phyloP scores from a whole-genome alignment of 768 basidiomycete genomes.

The Pholiota molesta region DNA sequence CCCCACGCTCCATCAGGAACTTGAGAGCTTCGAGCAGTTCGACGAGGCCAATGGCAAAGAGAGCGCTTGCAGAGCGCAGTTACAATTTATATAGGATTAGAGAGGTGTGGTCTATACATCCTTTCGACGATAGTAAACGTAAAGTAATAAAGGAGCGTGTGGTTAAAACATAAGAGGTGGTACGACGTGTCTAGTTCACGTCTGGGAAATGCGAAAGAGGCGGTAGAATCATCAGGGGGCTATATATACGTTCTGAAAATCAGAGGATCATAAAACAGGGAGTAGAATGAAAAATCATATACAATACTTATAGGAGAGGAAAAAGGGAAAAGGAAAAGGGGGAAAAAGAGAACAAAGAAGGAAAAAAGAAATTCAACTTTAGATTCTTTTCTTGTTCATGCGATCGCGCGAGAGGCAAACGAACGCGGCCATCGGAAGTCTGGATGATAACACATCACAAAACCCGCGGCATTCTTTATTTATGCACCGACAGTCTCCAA shows the following conservation, averaged over 20 bases:
- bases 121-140: not conserved
- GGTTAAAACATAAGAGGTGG: not conserved
- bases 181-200: constrained; percentile 24
- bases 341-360: not conserved
- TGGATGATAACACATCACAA: not conserved
- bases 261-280: constrained; percentile 12
- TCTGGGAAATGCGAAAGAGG: constrained; percentile 10
- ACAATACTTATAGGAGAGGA: not conserved
- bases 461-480: constrained; percentile 4
- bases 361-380: not conserved
- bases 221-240: constrained; percentile 17
- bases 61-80: no score
- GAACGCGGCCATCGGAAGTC: not conserved
- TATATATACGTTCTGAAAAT: constrained; percentile 11
- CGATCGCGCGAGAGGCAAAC: constrained; percentile 3
- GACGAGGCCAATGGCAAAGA: constrained; percentile 6
- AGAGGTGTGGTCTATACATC: constrained; percentile 8
- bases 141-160: constrained; percentile 24
- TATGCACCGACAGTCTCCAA: constrained; percentile 33
- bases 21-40: no score
- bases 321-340: not conserved
- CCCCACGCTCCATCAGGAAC: not conserved
- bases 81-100: not conserved
- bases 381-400: constrained; percentile 3
- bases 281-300: constrained; percentile 1